Conservation (phyloP, 306 rosid genomes). For the Dryas drummondii region DNA sequence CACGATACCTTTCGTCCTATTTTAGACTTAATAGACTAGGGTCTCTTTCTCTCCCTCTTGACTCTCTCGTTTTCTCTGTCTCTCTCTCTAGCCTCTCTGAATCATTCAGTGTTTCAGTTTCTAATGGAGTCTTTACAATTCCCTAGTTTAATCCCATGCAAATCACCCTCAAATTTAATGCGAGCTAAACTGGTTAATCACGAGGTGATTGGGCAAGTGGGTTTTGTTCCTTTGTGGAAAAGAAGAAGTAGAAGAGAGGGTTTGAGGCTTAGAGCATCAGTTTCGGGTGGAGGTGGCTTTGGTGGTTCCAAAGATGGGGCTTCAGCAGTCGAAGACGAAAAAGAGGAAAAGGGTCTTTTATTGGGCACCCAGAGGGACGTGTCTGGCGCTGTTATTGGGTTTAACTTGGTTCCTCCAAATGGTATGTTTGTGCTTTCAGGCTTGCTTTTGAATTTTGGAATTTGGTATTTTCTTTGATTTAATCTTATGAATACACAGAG, state of each 20-base stretch:
- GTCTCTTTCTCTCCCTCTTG: background rate
- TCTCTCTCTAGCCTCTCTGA: background rate
- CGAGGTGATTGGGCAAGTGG: conserved; percentile 17
- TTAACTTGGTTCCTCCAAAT: conserved; percentile 40
- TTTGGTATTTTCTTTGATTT: no score
- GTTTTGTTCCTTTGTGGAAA: conserved; percentile 25
- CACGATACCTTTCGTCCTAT: conserved; percentile 43
- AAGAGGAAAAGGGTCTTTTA: conserved; percentile 23
- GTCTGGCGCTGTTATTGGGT: conserved; percentile 51
- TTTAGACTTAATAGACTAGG: conserved; percentile 15
- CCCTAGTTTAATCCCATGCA: conserved; percentile 28
- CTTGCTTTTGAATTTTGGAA: background rate
- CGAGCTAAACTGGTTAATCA: conserved; percentile 4
- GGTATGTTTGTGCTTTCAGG: conserved; percentile 26
- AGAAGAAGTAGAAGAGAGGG: conserved; percentile 9
- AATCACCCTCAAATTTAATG: conserved; percentile 13
- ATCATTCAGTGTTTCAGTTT: background rate
- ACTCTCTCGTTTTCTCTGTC: background rate
- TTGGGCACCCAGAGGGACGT: conserved; percentile 45
- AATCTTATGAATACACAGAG: no score
- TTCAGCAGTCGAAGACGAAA: conserved; percentile 28
- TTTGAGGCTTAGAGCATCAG: conserved; percentile 33
- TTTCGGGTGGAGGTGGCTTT: conserved; percentile 26
- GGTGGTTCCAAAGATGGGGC: conserved; percentile 30
- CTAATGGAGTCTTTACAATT: conserved; percentile 55